These are phyloP conservation scores for Colletotrichum camelliae DNA, from an alignment of 2,329 filamentous ascomycete genomes.

Conservation along the genomic window DNA sequence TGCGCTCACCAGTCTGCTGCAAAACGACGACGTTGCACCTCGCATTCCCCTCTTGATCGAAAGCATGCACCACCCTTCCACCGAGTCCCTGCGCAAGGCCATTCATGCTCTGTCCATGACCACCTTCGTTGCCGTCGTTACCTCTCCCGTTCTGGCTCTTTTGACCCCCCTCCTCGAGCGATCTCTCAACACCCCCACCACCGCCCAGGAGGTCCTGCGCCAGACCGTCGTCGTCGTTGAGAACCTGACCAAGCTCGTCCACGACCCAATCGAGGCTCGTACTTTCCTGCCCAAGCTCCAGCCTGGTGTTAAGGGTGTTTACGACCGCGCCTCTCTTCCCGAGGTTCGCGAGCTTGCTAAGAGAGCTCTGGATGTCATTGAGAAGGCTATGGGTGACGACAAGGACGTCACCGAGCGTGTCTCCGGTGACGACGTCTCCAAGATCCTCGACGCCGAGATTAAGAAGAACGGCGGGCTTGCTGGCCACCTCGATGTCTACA, in stretches of 20 bases:
- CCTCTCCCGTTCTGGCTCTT: conserved; percentile 91
- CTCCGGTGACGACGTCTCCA: conserved; percentile 74
- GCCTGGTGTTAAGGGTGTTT: conserved; percentile 90
- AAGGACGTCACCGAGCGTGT: conserved; percentile 70
- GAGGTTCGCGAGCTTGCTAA: conserved; percentile 92
- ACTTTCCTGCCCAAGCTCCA: conserved; percentile 94
- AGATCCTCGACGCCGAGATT: conserved; percentile 77
- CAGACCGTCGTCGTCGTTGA: conserved; percentile 97
- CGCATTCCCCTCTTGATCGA: conserved; percentile 91
- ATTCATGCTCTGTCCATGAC: conserved; percentile 97
- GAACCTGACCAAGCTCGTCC: conserved; percentile 97
- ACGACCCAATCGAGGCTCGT: conserved; percentile 91
- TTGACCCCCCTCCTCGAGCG: conserved; percentile 94
- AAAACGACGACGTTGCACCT: conserved; percentile 95
- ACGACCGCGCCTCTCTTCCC: conserved; percentile 86
- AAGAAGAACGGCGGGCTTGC: conserved; percentile 70
- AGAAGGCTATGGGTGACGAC: conserved; percentile 86
- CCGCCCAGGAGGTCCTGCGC: conserved; percentile 90
- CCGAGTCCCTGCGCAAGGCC: conserved; percentile 88
- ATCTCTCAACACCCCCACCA: conserved; percentile 88
- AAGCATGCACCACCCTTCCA: conserved; percentile 92
- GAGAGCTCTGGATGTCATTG: conserved; percentile 83
- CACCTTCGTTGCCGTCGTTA: conserved; percentile 97
- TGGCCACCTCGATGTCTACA: conserved; percentile 69
- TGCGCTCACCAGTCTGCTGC: conserved; percentile 84